Evolutionary conservation across 805 yeast genomes (phyloP).

Genomic region (Kluyveromyces aestuarii): DNA sequence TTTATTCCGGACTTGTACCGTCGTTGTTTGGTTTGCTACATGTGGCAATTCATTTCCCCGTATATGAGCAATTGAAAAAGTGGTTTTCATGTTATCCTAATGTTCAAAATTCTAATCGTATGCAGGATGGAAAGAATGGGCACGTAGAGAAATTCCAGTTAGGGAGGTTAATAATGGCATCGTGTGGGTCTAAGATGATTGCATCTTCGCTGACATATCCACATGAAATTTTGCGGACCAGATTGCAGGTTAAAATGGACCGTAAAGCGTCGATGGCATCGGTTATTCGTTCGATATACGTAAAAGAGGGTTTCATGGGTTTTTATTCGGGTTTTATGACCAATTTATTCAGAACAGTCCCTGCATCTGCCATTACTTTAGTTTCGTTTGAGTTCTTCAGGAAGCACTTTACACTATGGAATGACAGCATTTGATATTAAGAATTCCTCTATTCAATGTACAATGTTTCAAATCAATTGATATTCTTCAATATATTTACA

Average conservation of each 20-base stretch:
- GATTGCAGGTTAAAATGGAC: constrained; percentile 57
- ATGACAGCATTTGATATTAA: constrained; percentile 2
- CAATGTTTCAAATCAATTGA: background rate
- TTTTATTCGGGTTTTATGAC: constrained; percentile 86
- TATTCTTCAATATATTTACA: too few species aligned
- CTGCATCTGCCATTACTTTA: constrained; percentile 91
- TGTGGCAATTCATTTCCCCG: constrained; percentile 94
- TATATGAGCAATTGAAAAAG: constrained; percentile 71
- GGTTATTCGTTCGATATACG: constrained; percentile 27
- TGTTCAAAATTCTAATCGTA: constrained; percentile 1
- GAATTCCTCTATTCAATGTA: background rate
- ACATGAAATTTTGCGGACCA: constrained; percentile 86
- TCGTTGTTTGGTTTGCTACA: constrained; percentile 85
- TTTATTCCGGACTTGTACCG: constrained; percentile 85
- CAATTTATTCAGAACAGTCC: constrained; percentile 83
- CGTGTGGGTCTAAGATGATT: constrained; percentile 74
- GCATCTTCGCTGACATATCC: constrained; percentile 90
- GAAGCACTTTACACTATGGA: constrained; percentile 34
- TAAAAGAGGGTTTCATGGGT: constrained; percentile 63
- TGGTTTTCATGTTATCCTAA: constrained; percentile 30
- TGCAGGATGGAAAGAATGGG: constrained; percentile 13
- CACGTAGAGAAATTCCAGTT: constrained; percentile 20
- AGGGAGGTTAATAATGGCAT: constrained; percentile 48
- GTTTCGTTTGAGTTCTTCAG: constrained; percentile 83
- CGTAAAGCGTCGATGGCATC: constrained; percentile 7